Conservation (phyloP, 768 basidiomycete genomes). For the Lepiota brunneoincarnata region DNA sequence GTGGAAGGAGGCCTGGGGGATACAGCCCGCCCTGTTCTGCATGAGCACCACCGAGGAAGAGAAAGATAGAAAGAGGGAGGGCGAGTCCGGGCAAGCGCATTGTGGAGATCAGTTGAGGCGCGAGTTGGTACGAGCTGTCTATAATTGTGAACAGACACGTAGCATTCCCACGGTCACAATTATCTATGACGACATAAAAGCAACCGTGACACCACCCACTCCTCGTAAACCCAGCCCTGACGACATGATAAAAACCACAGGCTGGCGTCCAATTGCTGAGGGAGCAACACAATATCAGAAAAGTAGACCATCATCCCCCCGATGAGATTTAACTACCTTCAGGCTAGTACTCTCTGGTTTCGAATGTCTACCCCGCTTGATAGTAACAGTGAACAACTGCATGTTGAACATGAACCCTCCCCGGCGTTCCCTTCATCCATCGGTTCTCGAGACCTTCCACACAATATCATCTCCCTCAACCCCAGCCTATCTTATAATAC, state of each 20-base stretch:
- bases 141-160: conserved; percentile 18
- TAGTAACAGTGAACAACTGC: no score
- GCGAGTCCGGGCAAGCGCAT: conserved; percentile 38
- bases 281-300: no score
- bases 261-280: no score
- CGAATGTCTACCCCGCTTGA: no score
- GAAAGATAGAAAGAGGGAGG: conserved; percentile 27
- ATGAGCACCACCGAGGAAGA: conserved; percentile 23
- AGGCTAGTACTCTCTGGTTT: no score
- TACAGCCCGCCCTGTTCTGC: conserved; percentile 45
- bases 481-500: conserved; percentile 75
- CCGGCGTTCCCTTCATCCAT: background rate
- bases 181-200: background rate
- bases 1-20: conserved; percentile 69
- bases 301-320: no score
- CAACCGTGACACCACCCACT: no score
- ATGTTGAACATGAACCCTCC: no score
- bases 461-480: background rate
- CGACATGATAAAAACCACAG: no score
- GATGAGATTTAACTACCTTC: no score
- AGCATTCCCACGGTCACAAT: conserved; percentile 21
- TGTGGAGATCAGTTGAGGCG: conserved; percentile 2
- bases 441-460: background rate
- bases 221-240: no score
- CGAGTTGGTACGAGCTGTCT: background rate